Percentiles rank a stretch among this genome's conserved stretches.
Evolutionary conservation across 2,329 filamentous ascomycete species (phyloP).

Genomic region (Neonectria coccinea): DNA sequence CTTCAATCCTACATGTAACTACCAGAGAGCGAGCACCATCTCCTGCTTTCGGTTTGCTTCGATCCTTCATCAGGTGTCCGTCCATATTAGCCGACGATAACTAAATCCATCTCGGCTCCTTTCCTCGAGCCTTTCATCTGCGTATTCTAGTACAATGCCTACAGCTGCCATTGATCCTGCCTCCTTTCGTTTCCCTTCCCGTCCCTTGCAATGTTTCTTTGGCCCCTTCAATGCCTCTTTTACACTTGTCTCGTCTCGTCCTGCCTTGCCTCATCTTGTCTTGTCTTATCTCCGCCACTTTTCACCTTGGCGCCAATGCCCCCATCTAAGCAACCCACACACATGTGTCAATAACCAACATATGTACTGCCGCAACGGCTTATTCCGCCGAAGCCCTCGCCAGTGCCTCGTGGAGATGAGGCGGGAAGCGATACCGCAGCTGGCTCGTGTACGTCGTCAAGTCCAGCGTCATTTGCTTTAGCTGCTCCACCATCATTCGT

Average conservation of each 20-base stretch:
- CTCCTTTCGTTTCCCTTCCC: not conserved
- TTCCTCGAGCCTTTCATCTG: constrained; percentile 3
- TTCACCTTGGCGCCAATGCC: not conserved
- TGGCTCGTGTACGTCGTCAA: constrained; percentile 94
- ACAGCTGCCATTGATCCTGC: constrained; percentile 8
- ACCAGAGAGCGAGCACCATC: not conserved
- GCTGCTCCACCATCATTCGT: constrained; percentile 73
- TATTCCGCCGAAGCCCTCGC: constrained; percentile 81
- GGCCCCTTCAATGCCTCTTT: not conserved
- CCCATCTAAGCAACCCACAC: constrained; percentile 6
- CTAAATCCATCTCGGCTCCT: constrained; percentile 10
- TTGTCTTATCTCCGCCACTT: not conserved
- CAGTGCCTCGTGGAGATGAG: constrained; percentile 87
- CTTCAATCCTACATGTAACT: not conserved
- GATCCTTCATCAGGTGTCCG: not conserved
- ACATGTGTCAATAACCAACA: constrained; percentile 19
- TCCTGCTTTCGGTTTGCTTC: not conserved
- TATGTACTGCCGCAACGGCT: not conserved
- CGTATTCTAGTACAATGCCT: constrained; percentile 14
- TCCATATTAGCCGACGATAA: constrained; percentile 1
- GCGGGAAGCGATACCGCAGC: constrained; percentile 89
- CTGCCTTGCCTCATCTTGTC: not conserved
- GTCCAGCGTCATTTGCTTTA: constrained; percentile 86
- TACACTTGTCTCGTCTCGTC: constrained; percentile 2
- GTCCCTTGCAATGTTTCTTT: not conserved